Evolutionary conservation across 176 grass and related monocot genomes (phyloP), one percentile per base, ranked within the genome.

Genomic region (Zea mays): DNA sequence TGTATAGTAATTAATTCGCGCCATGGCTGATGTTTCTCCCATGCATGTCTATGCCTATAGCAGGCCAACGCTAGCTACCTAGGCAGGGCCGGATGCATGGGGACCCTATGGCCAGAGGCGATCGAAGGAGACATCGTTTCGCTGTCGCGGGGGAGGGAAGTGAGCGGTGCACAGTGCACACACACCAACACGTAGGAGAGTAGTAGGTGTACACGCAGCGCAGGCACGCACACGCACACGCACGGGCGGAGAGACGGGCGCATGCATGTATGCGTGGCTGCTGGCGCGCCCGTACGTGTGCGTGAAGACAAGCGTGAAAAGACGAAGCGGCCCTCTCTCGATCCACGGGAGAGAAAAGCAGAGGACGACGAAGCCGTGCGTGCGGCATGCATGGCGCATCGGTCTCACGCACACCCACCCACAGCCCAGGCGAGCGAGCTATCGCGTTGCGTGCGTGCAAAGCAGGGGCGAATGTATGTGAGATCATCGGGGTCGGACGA

Each of bases 221-320:
- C 27, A 27, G 27, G 27, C 27, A 27, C 27, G 27, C 27, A 16
- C 15, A 17, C 8, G 8, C 12, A 34, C n/a, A 12, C 73, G 12
- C 72, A 34, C 11, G 2, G 17, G 21, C 7, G 12, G 45, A 49
- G 2, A 4, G 20, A 0, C 44, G 7, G 19, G 37, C 36, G 10
- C 36, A 3, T 9, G 51, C 37, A 3, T 36, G 37, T 34, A 14
- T 36, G 8, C 16, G 16, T 7, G 3, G 20, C 8, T 5, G 15
- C 19, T 14, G 2, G 11, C 13, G 12, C 11, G 12, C 17, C 43
- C 21, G 20, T 41, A 41, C 36, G 58, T 35, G 1, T 20, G 37
- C 39, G 76, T 73, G 12, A 60, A 45, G 65, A 77, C 72, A 65
- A 77, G 7, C 66, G 73, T 82, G 79, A 78, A 87, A 87, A 73